phyloP scores from a whole-genome alignment of 2,329 filamentous ascomycete species.

The Pseudogymnoascus sp. region DNA sequence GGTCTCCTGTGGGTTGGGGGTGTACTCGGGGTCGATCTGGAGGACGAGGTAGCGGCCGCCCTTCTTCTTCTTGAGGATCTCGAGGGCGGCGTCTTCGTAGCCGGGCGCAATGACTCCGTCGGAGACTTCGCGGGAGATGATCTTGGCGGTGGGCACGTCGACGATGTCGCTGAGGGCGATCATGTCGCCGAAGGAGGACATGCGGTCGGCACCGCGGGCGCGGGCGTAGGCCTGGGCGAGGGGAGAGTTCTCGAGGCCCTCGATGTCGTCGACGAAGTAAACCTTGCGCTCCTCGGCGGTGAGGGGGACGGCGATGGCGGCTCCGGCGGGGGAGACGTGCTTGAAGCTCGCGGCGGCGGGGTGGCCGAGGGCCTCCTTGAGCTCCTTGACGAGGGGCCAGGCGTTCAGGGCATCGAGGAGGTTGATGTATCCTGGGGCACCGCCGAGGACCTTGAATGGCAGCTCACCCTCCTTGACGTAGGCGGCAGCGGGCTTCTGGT shows the following conservation, averaged over 20 bases:
- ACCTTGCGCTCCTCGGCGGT: conserved; percentile 87
- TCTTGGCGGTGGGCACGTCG: conserved; percentile 88
- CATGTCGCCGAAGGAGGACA: conserved; percentile 97
- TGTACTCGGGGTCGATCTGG: conserved; percentile 84
- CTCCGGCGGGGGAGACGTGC: conserved; percentile 94
- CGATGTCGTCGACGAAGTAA: conserved; percentile 96
- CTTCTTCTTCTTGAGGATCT: conserved; percentile 96
- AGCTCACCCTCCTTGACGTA: conserved; percentile 65
- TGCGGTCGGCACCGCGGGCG: conserved; percentile 90
- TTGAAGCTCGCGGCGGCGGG: conserved; percentile 97
- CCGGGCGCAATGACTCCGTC: conserved; percentile 91
- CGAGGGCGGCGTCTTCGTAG: conserved; percentile 77
- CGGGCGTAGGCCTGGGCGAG: conserved; percentile 94
- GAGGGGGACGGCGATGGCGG: conserved; percentile 84
- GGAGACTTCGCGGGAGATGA: conserved; percentile 95
- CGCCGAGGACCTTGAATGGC: conserved; percentile 90
- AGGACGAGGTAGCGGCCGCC: conserved; percentile 93
- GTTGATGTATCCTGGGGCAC: conserved; percentile 94
- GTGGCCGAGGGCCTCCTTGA: conserved; percentile 78
- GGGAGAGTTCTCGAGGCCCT: conserved; percentile 73
- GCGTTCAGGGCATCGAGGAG: conserved; percentile 92
- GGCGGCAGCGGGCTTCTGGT: conserved; percentile 92
- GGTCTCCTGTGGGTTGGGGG: conserved; percentile 65
- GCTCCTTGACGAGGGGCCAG: conserved; percentile 94
- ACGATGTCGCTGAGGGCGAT: conserved; percentile 88